Base-by-base conservation (phyloP, 306 rosid genomes). In the Sicyos baderoa region DNA sequence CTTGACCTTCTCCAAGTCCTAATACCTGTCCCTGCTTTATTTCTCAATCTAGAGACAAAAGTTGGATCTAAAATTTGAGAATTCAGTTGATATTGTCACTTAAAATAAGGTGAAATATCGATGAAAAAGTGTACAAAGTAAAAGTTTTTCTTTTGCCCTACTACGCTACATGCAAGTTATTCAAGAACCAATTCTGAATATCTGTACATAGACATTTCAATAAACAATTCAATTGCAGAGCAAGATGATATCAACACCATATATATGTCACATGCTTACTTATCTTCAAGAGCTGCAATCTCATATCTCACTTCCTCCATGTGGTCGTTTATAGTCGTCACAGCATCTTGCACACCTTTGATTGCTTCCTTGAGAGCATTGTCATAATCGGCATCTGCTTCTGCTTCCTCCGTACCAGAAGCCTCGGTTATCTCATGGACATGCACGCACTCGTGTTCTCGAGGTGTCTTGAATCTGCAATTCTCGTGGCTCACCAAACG, bases 231-330 rank as follows among this genome's bases (percentile, higher is more conserved):
- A 35, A 61, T 35, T 32, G 49, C 68, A 56, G 25, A 61, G 67
- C 22, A 37, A 40, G 68, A 62, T 17, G 2, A 9, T 18, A 12
- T 27, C 40, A n/a, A 27, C 44, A 25, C 29, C 42, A 29, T 16
- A 29, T 8, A 59, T 62, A 18, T 17, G 29, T 62, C 9, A 11
- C 16, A 18, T 10, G 29, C 40, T 63, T 42, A 82, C 75, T 82
- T 90, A 4, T 79, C 68, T 84, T 87, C 93, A 74, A 86, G 91
- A 70, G 95, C 90, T 45, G 80, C 97, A 78, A 92, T 92, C 81
- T 92, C 96, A 59, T 92, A 92, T 87, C 96, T 87, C 74, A 92
- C 89, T 79, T 92, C 96, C 79, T 89, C 96, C 63, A 92, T 60
- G 76, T 87, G 93, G 45, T 92, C 97, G 60, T 87, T 92, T 22